phyloP scores from a whole-genome alignment of 805 yeast genomes.

The Nakazawaea holstii region DNA sequence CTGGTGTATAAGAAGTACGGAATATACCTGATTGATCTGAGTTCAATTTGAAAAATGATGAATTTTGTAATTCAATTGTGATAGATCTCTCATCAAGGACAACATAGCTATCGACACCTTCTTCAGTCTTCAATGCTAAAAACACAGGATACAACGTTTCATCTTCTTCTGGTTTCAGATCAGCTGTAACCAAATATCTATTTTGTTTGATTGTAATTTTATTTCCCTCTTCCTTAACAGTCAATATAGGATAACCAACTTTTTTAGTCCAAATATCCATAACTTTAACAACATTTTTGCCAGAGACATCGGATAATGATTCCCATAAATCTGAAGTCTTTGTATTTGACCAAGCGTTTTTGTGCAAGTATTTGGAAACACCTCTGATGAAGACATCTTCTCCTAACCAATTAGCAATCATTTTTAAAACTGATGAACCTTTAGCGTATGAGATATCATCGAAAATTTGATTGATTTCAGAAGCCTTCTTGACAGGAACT shows the following conservation, averaged over 20 bases:
- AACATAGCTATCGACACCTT: conserved; percentile 54
- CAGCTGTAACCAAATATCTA: conserved; percentile 52
- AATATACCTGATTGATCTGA: conserved; percentile 71
- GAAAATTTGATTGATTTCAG: conserved; percentile 77
- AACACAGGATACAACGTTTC: conserved; percentile 55
- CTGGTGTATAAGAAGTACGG: conserved; percentile 52
- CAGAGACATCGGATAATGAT: conserved; percentile 57
- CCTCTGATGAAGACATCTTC: conserved; percentile 66
- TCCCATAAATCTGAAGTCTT: conserved; percentile 71
- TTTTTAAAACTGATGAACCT: conserved; percentile 73
- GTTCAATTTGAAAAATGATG: conserved; percentile 57
- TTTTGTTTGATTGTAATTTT: conserved; percentile 38
- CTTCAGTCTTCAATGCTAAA: conserved; percentile 49
- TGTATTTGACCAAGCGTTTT: conserved; percentile 64
- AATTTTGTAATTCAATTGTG: conserved; percentile 38
- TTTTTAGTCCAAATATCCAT: conserved; percentile 69
- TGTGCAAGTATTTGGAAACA: conserved; percentile 61
- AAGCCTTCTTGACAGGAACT: conserved; percentile 71
- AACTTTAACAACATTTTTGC: conserved; percentile 50
- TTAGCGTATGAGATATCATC: conserved; percentile 78
- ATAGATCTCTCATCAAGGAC: conserved; percentile 34
- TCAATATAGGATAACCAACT: conserved; percentile 59
- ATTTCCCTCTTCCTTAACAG: conserved; percentile 35
- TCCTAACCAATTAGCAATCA: conserved; percentile 71
- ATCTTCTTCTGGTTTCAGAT: conserved; percentile 47